These are phyloP conservation scores for Grifola frondosa DNA, from an alignment of 1,284 basidiomycete genomes.

Conservation along the genomic window DNA sequence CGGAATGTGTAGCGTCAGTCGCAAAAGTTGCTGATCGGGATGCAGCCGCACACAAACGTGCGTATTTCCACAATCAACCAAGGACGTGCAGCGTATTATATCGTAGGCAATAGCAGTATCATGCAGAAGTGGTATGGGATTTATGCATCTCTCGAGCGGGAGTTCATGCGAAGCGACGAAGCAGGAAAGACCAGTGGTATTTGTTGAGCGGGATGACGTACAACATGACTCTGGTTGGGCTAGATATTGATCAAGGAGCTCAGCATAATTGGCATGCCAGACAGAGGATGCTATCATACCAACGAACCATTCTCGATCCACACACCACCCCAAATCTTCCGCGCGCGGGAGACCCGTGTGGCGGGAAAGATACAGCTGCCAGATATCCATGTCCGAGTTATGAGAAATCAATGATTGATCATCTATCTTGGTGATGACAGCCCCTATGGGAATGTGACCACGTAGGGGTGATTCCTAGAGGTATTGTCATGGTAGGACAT, in stretches of 20 bases:
- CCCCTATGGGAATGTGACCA: conserved; percentile 48
- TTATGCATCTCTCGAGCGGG: conserved; percentile 42
- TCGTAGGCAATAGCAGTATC: conserved; percentile 12
- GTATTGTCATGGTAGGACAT: no score
- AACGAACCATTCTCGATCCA: conserved; percentile 34
- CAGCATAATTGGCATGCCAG: no score
- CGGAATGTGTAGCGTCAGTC: conserved; percentile 39
- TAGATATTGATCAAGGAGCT: background rate
- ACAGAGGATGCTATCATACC: conserved; percentile 21
- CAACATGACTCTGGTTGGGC: conserved; percentile 23
- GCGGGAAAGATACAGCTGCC: conserved; percentile 47
- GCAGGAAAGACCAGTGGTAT: conserved; percentile 40
- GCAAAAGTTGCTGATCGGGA: conserved; percentile 45
- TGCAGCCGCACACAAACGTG: conserved; percentile 49
- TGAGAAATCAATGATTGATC: conserved; percentile 44
- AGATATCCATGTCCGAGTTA: conserved; percentile 34
- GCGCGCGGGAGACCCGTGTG: background rate
- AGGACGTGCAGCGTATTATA: conserved; percentile 36
- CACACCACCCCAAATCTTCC: conserved; percentile 64
- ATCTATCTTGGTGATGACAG: conserved; percentile 57
- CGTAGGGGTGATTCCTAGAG: conserved; percentile 55
- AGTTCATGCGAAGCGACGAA: conserved; percentile 36
- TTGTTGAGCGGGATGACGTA: background rate
- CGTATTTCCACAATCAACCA: conserved; percentile 36
- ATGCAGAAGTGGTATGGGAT: conserved; percentile 53